Base-by-base conservation (phyloP, 345 rosid genomes). In the Fremontodendron californicum region DNA sequence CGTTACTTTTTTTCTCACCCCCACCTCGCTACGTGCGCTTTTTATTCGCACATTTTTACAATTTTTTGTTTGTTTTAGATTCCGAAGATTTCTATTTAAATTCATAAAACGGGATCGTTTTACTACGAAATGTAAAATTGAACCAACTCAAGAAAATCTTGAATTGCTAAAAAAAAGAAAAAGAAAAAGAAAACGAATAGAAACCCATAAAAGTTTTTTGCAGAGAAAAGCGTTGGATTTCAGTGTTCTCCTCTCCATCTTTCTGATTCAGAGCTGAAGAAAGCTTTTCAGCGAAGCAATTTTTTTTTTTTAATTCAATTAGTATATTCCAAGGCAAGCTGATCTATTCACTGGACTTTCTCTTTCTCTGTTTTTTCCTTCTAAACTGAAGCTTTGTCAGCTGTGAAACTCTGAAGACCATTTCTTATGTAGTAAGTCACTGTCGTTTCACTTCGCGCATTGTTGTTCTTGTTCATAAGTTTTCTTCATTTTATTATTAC, bases 1-100 rank as follows among this genome's bases (percentile, higher is more conserved):
- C 83, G 87, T 84, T 80, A 73, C 83, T 16, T 49, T 18, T 6
- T 16, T 25, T 8, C 35, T 37, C 27, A 8, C 73, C 57, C 35
- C 77, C 69, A 49, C 77, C 57, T 31, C 27, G 51, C 31, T 65
- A 73, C 85, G 84, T 79, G 86, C 52, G 76, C 88, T 82, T 42
- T 42, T 45, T 73, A 73, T 71, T 37, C 66, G 84, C 73, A 1
- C 33, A 31, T 25, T 35, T 25, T 15, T 10, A n/a, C 4, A 55
- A 25, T 42, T 55, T 67, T n/a, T 37, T 66, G n/a, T n/a, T n/a
- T n/a, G n/a, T 40, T 60, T 21, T 58, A 42, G 21, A 16, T 62
- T 46, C 6, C 13, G 2, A 11, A 15, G 15, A 49, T 12, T 12
- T 52, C 2, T 4, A 33, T 6, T 16, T 11, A 0, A 9, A 37